Base-by-base conservation (phyloP, 352 stramenopile genomes). In the Elongisporangium anandrum region DNA sequence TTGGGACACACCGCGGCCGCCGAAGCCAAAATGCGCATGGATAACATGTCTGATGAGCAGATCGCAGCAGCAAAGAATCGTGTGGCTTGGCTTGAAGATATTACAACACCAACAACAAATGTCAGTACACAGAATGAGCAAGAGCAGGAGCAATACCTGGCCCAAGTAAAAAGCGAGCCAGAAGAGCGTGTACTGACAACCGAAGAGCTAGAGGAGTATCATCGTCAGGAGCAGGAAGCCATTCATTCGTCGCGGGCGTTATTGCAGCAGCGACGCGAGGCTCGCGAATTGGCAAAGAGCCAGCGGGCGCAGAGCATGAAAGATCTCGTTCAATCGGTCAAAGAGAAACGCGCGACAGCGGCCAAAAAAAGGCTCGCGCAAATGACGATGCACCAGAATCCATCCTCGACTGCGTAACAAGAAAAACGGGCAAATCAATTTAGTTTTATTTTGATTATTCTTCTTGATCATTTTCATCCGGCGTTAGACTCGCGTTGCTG, bases 21-120 rank as follows among this genome's bases (percentile, higher is more conserved):
- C 0, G 70, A 77, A 24, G 22, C 55, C 7, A 69, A 55, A 23
- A 82, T 83, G 64, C 65, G 67, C n/a, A 68, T 78, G 7, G 68
- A 71, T 22, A 63, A 59, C 23, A 60, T 87, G 29, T 65, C 64
- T 1, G 81, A 87, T 9, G 76, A 88, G 34, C 79, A 83, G 24
- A 64, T 72, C 0, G 53, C 52, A 7, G 83, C 73, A 47, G 55
- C 75, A 16, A 72, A 57, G 64, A 63, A 50, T 39, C 75, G 77
- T 3, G 68, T 73, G 17, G 69, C 83, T 24, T 87, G 78, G 78
- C 51, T 69, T 13, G 54, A 71, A 20, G 58, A 65, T 52, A n/a
- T 61, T 45, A 10, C 22, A 4, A 34, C 23, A 6, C 39, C 22
- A 15, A 48, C 64, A 38, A 60, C 60, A 59, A 69, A 54, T 49